These are phyloP conservation scores for Cladobotryum protrusum DNA, from an alignment of 2,329 filamentous ascomycete species.

Conservation along the genomic window DNA sequence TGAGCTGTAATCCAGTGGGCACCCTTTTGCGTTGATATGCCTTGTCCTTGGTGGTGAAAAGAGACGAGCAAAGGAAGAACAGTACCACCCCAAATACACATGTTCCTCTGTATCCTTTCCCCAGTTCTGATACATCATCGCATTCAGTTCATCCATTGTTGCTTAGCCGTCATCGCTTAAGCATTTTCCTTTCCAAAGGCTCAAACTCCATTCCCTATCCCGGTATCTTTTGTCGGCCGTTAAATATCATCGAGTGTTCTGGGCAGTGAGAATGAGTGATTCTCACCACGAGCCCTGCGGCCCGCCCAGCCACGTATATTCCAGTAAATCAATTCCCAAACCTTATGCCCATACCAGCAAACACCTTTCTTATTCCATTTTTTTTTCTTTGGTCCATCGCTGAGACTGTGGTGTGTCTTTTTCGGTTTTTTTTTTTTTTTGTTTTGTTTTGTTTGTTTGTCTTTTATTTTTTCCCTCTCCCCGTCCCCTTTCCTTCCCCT, in stretches of 20 bases:
- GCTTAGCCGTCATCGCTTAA: not conserved
- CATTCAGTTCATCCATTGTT: not conserved
- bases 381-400: too few relatives aligned
- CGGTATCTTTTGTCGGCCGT: not conserved
- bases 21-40: not conserved
- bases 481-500: too few relatives aligned
- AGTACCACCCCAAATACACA: not conserved
- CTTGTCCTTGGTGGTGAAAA: too few relatives aligned
- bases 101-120: not conserved
- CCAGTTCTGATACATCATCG: not conserved
- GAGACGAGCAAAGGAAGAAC: not conserved
- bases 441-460: too few relatives aligned
- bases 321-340: slow-evolving; percentile 1
- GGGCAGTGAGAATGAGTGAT: not conserved
- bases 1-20: not conserved
- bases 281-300: slow-evolving; percentile 10
- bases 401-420: too few relatives aligned
- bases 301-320: slow-evolving; percentile 9
- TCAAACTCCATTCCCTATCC: not conserved
- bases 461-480: too few relatives aligned
- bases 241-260: not conserved
- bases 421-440: too few relatives aligned
- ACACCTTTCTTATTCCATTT: not conserved
- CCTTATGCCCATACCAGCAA: not conserved
- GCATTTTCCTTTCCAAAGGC: not conserved